A percentile compares a stretch with the other conserved stretches of the same genome.
These are phyloP conservation scores for Pisolithus thermaeus DNA, from an alignment of 1,284 basidiomycete species.

Conservation along the genomic window DNA sequence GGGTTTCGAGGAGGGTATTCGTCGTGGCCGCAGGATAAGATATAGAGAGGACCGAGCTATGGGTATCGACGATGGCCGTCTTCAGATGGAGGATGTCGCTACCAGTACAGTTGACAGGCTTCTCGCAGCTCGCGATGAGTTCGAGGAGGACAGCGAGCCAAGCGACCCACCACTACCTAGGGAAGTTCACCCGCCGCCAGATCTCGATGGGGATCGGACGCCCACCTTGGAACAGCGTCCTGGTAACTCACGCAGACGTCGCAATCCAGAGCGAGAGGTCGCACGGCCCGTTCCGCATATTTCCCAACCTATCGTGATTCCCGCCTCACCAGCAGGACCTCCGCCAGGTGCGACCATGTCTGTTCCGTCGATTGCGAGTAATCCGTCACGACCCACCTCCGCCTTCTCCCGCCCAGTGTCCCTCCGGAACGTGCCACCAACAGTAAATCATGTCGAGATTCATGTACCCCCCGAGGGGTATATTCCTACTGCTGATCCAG, in stretches of 20 bases:
- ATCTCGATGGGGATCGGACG: conserved; percentile 22
- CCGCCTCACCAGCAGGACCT: conserved; percentile 4
- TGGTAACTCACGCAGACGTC: conserved; percentile 16
- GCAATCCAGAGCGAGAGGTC: conserved; percentile 10
- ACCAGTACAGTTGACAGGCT: conserved; percentile 18
- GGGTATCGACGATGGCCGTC: conserved; percentile 11
- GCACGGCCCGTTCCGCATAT: conserved; percentile 9
- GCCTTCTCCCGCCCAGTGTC: conserved; percentile 10
- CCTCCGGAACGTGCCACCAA: conserved; percentile 15
- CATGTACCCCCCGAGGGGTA: conserved; percentile 21
- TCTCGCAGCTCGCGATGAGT: conserved; percentile 18
- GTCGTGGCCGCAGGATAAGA: conserved; percentile 38
- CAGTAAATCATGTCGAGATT: conserved; percentile 10
- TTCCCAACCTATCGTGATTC: conserved; percentile 9
- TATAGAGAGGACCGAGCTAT: conserved; percentile 19
- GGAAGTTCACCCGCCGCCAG: conserved; percentile 13
- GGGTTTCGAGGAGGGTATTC: conserved; percentile 51
- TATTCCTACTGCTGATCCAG: conserved; percentile 21
- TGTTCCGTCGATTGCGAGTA: neutral
- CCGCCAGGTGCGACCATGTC: neutral
- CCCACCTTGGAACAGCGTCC: conserved; percentile 12
- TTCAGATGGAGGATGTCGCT: conserved; percentile 20
- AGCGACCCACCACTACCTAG: conserved; percentile 15
- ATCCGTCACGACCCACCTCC: conserved; percentile 3
- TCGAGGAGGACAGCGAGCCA: conserved; percentile 20